A percentile compares a stretch with the other conserved stretches of the same genome.
These are phyloP conservation scores for Angophora floribunda DNA, from an alignment of 345 rosid genomes.

Conservation along the genomic window DNA sequence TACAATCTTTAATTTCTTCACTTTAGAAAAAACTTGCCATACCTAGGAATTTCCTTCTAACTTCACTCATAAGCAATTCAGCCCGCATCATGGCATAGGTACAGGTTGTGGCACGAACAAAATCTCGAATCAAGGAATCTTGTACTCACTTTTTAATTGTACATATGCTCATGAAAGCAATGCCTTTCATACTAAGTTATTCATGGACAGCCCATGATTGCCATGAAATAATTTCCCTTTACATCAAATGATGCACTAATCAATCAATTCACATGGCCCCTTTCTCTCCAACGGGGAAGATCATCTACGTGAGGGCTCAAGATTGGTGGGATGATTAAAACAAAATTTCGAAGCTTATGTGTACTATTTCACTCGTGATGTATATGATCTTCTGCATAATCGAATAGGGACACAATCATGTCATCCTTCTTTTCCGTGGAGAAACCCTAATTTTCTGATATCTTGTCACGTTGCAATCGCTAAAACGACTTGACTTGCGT, in stretches of 20 bases:
- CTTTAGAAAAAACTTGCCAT: background rate
- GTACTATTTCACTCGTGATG: background rate
- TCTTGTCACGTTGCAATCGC: background rate
- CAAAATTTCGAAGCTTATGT: background rate
- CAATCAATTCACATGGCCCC: background rate
- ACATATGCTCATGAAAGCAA: background rate
- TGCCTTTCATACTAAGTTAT: background rate
- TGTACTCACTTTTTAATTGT: background rate
- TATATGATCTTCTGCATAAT: background rate
- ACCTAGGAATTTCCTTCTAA: background rate
- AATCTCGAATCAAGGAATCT: background rate
- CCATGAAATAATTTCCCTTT: background rate
- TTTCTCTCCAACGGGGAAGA: background rate
- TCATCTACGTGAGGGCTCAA: background rate
- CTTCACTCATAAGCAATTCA: background rate
- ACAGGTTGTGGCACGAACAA: background rate
- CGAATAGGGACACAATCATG: background rate
- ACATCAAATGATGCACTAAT: background rate
- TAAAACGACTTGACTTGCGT: background rate
- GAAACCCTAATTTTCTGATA: background rate
- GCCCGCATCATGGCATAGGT: background rate
- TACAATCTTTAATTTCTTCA: background rate
- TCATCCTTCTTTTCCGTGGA: background rate
- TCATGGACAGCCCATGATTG: background rate
- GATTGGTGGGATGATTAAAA: background rate